phyloP scores from a whole-genome alignment of 169 alveolate species.

The Plasmodium inui region DNA sequence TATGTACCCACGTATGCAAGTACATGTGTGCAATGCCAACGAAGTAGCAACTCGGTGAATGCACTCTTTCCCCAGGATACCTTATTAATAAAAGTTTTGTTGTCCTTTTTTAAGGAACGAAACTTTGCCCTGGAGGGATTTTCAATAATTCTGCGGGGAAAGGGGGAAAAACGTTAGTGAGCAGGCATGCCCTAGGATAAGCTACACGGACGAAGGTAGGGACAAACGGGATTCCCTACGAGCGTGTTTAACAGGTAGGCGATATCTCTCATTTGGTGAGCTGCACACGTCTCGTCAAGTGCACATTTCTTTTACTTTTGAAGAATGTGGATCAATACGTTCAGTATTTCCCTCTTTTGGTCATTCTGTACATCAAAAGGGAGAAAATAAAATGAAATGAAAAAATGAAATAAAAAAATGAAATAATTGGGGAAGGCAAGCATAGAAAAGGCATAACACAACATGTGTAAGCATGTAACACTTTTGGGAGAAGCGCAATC shows the following conservation, averaged over 20 bases:
- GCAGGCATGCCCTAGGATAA: background rate
- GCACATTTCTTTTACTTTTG: slow-evolving; percentile 42
- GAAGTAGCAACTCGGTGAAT: background rate
- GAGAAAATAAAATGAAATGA: background rate
- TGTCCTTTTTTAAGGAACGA: slow-evolving; percentile 67
- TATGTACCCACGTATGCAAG: background rate
- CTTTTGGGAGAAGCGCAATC: background rate
- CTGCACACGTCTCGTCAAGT: background rate
- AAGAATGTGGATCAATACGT: slow-evolving; percentile 55
- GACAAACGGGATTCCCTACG: background rate
- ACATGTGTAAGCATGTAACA: slow-evolving; percentile 6
- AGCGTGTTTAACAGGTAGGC: background rate
- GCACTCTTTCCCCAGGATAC: slow-evolving; percentile 4
- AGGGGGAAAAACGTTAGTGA: background rate
- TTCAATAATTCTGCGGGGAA: slow-evolving; percentile 43
- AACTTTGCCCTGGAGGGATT: slow-evolving; percentile 70
- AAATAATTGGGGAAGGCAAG: background rate
- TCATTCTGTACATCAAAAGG: slow-evolving; percentile 15
- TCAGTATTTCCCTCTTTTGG: slow-evolving; percentile 69
- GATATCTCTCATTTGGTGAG: background rate
- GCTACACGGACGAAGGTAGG: background rate
- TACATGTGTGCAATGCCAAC: background rate
- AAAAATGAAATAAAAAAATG: background rate
- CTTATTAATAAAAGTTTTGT: slow-evolving; percentile 62
- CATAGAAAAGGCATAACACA: background rate